Conservation (phyloP, 306 rosid genomes). For the Mimosa pudica region DNA sequence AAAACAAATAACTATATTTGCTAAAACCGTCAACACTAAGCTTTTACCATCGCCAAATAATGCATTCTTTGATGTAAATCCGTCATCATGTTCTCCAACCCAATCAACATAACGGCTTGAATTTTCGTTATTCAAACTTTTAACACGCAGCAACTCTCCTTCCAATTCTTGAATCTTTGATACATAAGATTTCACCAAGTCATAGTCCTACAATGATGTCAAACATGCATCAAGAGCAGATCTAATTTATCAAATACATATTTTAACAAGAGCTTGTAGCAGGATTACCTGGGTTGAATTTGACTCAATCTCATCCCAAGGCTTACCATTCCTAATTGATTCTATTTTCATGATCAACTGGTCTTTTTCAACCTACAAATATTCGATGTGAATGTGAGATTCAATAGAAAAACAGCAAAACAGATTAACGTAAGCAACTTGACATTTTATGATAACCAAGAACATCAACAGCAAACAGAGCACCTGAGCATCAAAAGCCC, state of each 20-base stretch:
- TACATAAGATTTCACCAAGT: slow-evolving; percentile 66
- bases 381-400: slow-evolving; percentile 28
- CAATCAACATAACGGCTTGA: slow-evolving; percentile 52
- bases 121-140: slow-evolving; percentile 45
- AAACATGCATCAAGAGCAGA: slow-evolving; percentile 21
- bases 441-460: slow-evolving; percentile 29
- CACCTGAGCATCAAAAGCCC: slow-evolving; percentile 52
- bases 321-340: slow-evolving; percentile 74
- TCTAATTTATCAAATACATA: slow-evolving; percentile 4
- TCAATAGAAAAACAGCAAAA: slow-evolving; percentile 3
- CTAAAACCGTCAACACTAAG: background rate
- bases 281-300: slow-evolving; percentile 62
- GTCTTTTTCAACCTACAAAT: slow-evolving; percentile 84
- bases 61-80: slow-evolving; percentile 51
- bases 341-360: slow-evolving; percentile 74
- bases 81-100: slow-evolving; percentile 64
- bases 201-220: slow-evolving; percentile 62
- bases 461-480: slow-evolving; percentile 23
- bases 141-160: slow-evolving; percentile 57
- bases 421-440: slow-evolving; percentile 25
- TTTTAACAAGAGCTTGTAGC: slow-evolving; percentile 13
- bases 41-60: slow-evolving; percentile 44
- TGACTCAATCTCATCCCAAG: slow-evolving; percentile 94
- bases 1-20: background rate
- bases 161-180: slow-evolving; percentile 86